Evolutionary conservation across 306 rosid species (phyloP), one percentile per base, ranked within the genome.

Genomic region (Cicer arietinum): DNA sequence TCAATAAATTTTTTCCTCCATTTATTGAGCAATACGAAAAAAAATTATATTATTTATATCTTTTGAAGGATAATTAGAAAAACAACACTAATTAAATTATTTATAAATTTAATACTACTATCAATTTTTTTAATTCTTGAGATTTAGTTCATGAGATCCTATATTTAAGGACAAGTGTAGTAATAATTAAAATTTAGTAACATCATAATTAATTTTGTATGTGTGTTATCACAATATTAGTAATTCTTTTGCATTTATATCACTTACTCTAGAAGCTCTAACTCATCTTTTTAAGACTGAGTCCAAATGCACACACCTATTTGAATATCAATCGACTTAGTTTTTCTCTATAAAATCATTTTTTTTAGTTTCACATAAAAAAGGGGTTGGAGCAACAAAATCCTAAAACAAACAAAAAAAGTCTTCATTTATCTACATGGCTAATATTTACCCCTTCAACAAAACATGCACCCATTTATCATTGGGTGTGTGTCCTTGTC

Each of bases 401-500:
- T 54, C 7, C 52, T 2, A 40, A 14, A 13, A 22, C 25, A 22
- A 60, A 40, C 9, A 40, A 44, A 18, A 44, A 10, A 20, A 0
- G 0, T 66, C 0, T 20, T 4, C 4, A 22, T 58, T 25, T 4
- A 30, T 30, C 16, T 58, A 6, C 1, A 58, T 58, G 64, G n/a
- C 44, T 7, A 44, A 58, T 53, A 8, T 67, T 60, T 46, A 30
- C 8, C 54, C 59, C 5, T 25, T 9, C 39, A 60, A 39, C 70
- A 46, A 12, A 47, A 14, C 41, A 6, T 74, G 78, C 41, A 46
- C 46, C 8, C 78, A 74, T 16, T 74, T 60, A 58, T 14, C 69
- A 58, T 11, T 60, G 12, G 69, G 78, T 60, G 17, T 74, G 8
- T 74, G 78, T 44, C 60, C 60, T 44, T 74, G 78, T 60, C 16